Evolutionary conservation across 495 filamentous ascomycete species (phyloP), one percentile per base, ranked within the genome.

Genomic region (Cryomyces minteri): DNA sequence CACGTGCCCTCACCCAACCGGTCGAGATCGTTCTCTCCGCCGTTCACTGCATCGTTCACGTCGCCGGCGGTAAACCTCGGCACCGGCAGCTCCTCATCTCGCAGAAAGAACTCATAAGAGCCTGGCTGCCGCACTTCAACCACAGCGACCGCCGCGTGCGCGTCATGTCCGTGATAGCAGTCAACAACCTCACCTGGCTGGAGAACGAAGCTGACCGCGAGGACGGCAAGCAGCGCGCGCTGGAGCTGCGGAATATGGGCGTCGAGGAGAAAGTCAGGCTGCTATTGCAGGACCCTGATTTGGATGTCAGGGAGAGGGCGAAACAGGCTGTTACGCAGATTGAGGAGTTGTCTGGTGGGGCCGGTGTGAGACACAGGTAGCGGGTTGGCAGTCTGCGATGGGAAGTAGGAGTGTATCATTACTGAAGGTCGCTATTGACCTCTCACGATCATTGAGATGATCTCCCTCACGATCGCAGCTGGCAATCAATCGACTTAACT

Each of bases 271-370:
- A 73, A 49, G 64, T 90, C 1, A 51, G 43, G 39, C 66, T 59
- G 37, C 61, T 94, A 44, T 64, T 76, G 53, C 60, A 76, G 25
- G 88, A 96, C 63, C 60, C 62, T n/a, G 84, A 92, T 52, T 57
- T 86, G 47, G 86, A 94, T 62, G 79, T 92, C 7, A 69, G 76
- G 44, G 84, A 96, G 62, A 66, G 83, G 43, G 84, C 81, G 7
- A 94, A 84, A 65, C 80, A 74, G 39, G 88, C 82, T 5, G 58
- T 79, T 6, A 75, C 73, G 63, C 74, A 87, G 55, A 66, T 94
- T 61, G 49, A 46, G 29, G 49, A 52, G 46, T 54, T 63, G 41
- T 43, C 62, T 25, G 2, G 18, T 25, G 18, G 18, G 18, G 1
- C 18, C 1, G 18, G 18, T 25, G 1, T 25, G 18, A 25, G 18